Evolutionary conservation across 768 basidiomycete species (phyloP).

Genomic region (Trametes sanguinea): DNA sequence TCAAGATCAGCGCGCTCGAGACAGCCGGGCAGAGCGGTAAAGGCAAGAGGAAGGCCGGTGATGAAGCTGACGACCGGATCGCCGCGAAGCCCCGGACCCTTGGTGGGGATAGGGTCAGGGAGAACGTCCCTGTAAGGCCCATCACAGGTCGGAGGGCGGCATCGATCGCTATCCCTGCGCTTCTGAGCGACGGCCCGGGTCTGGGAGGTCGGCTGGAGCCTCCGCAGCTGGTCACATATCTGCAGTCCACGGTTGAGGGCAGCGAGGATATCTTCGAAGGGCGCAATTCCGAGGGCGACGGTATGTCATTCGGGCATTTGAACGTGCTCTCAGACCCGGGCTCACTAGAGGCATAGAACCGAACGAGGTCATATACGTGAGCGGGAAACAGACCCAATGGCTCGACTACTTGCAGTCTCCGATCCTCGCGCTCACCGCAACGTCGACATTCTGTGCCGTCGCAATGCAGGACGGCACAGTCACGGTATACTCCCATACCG

Average conservation of each 20-base stretch:
- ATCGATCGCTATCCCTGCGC: slow-evolving; percentile 5
- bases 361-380: slow-evolving; percentile 66
- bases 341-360: slow-evolving; percentile 42
- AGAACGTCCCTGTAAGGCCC: slow-evolving; percentile 53
- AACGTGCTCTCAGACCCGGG: background rate
- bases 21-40: slow-evolving; percentile 41
- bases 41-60: slow-evolving; percentile 49
- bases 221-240: slow-evolving; percentile 42
- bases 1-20: slow-evolving; percentile 44
- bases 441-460: slow-evolving; percentile 69
- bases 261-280: slow-evolving; percentile 73
- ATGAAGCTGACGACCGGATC: slow-evolving; percentile 40
- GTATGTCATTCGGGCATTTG: slow-evolving; percentile 38
- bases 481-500: slow-evolving; percentile 82
- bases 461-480: slow-evolving; percentile 79
- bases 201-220: slow-evolving; percentile 47
- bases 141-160: slow-evolving; percentile 36
- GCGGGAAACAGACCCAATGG: slow-evolving; percentile 78
- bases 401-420: slow-evolving; percentile 83
- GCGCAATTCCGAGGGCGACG: slow-evolving; percentile 69
- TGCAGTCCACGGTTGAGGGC: slow-evolving; percentile 59
- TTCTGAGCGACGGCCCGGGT: slow-evolving; percentile 16
- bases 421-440: slow-evolving; percentile 65
- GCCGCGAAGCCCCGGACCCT: slow-evolving; percentile 53
- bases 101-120: slow-evolving; percentile 65